Evolutionary conservation across 2,329 filamentous ascomycete species (phyloP), one percentile per base, ranked within the genome.

Genomic region (Pestalotiopsis sp.): DNA sequence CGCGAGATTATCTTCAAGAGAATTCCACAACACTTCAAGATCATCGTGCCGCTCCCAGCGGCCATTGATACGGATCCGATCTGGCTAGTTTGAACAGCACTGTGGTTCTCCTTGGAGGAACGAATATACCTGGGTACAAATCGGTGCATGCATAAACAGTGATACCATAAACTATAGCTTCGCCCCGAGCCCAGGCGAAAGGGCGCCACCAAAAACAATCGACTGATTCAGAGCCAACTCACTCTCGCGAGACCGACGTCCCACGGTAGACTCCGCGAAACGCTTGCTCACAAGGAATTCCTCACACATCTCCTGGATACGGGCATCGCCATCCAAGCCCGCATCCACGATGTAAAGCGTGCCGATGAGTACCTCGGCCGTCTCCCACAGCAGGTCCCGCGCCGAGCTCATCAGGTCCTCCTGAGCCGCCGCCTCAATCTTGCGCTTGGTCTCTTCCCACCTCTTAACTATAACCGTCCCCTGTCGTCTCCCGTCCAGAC

Each of bases 361-460:
- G 9, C 79, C 80, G 23, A 84, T 81, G 31, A 85, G 67, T 7
- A 84, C 74, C 66, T 86, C 83, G 0, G 84, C 83, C 1, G 83
- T 73, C 2, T 73, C 71, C 78, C 83, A 86, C 3, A 85, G 76
- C 1, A 87, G 69, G 4, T 79, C 77, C 60, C 86, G 80, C 1
- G 84, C 85, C 38, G 86, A 81, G 1, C 80, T 79, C 45, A 87
- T 73, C 69, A 89, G 78, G 2, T 79, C 78, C 1, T 76, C 78
- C 63, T 83, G 78, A 0, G 77, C 68, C 12, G 75, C 78, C 0
- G 57, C 66, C 17, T 80, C 80, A 14, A 87, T 68, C 14, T 78
- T 77, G 4, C 66, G 68, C 70, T 79, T 83, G 64, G 87, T 64
- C 1, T 60, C 71, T 9, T 72, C 72, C 86, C 87, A 89, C 13